Percentiles rank a stretch among this genome's conserved stretches.
phyloP scores from a whole-genome alignment of 352 stramenopile genomes.

The Phytophthora aleatoria region DNA sequence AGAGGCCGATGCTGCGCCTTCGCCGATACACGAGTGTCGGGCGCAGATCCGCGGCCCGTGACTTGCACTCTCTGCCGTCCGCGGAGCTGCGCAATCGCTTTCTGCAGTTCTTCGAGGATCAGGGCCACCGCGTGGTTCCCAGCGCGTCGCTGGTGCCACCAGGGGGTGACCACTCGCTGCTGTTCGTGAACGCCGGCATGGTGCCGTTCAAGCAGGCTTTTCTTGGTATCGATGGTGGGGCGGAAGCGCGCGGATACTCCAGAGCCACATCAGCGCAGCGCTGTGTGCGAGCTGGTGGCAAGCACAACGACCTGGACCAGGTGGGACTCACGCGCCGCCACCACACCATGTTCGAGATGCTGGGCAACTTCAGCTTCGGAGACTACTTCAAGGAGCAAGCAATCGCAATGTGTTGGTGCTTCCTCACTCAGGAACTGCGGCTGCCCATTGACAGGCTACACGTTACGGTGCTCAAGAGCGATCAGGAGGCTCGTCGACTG shows the following conservation, averaged over 20 bases:
- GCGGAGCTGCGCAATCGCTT: constrained; percentile 58
- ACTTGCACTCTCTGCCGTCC: constrained; percentile 48
- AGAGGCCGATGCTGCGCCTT: constrained; percentile 28
- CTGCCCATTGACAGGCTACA: constrained; percentile 62
- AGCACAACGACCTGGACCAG: constrained; percentile 99
- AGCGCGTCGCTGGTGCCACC: constrained; percentile 77
- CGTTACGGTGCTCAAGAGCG: constrained; percentile 69
- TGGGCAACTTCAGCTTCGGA: constrained; percentile 98
- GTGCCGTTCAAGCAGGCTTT: constrained; percentile 95
- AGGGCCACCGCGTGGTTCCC: constrained; percentile 64
- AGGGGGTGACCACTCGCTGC: constrained; percentile 91
- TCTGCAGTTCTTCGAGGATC: constrained; percentile 69
- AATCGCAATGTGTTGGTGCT: constrained; percentile 94
- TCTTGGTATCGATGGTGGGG: constrained; percentile 51
- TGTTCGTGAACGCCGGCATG: constrained; percentile 98
- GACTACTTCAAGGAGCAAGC: constrained; percentile 98
- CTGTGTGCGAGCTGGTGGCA: constrained; percentile 97
- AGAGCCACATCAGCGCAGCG: constrained; percentile 95
- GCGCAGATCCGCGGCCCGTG: constrained; percentile 11
- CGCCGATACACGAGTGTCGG: constrained; percentile 1
- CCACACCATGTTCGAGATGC: constrained; percentile 99
- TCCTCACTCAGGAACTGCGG: constrained; percentile 91
- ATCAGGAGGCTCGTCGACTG: constrained; percentile 61
- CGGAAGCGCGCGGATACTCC: constrained; percentile 81
- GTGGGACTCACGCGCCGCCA: constrained; percentile 97